Evolutionary conservation across 805 yeast genomes (phyloP).

Genomic region (Barnettozyma californica): DNA sequence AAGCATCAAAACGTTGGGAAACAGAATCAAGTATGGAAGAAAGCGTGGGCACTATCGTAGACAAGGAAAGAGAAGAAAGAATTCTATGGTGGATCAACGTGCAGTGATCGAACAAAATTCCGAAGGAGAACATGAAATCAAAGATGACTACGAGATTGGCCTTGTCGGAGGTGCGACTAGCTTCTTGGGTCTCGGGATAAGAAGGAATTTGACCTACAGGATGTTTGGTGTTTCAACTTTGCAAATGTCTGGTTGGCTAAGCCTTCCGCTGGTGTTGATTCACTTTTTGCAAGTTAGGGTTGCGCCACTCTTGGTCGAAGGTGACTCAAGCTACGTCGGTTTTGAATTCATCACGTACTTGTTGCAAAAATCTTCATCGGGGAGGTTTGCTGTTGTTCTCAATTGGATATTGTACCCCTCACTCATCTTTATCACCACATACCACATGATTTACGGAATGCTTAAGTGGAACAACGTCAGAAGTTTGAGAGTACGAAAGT

Average conservation of each 20-base stretch:
- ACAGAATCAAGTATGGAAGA: conserved; percentile 23
- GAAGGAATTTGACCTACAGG: conserved; percentile 39
- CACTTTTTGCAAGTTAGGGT: conserved; percentile 47
- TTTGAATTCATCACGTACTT: conserved; percentile 46
- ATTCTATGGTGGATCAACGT: conserved; percentile 18
- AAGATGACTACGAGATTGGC: conserved; percentile 45
- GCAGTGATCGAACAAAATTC: conserved; percentile 2
- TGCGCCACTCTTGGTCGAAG: conserved; percentile 51
- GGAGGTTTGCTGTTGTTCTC: conserved; percentile 19
- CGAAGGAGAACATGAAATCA: conserved; percentile 13
- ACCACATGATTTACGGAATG: conserved; percentile 53
- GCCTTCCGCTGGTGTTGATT: conserved; percentile 37
- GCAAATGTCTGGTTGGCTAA: conserved; percentile 53
- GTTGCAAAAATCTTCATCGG: conserved; percentile 23
- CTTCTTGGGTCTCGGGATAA: conserved; percentile 50
- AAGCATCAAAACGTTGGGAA: conserved; percentile 29
- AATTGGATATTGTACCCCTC: conserved; percentile 30
- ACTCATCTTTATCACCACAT: conserved; percentile 36
- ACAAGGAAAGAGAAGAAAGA: conserved; percentile 15
- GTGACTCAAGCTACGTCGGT: conserved; percentile 55
- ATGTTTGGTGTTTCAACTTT: conserved; percentile 50
- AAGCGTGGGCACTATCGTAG: conserved; percentile 18
- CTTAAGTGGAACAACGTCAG: conserved; percentile 40
- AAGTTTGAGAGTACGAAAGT: conserved; percentile 34
- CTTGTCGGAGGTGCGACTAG: conserved; percentile 53